These are phyloP conservation scores for Castanopsis chinensis DNA, from an alignment of 306 rosid genomes.

Conservation along the genomic window DNA sequence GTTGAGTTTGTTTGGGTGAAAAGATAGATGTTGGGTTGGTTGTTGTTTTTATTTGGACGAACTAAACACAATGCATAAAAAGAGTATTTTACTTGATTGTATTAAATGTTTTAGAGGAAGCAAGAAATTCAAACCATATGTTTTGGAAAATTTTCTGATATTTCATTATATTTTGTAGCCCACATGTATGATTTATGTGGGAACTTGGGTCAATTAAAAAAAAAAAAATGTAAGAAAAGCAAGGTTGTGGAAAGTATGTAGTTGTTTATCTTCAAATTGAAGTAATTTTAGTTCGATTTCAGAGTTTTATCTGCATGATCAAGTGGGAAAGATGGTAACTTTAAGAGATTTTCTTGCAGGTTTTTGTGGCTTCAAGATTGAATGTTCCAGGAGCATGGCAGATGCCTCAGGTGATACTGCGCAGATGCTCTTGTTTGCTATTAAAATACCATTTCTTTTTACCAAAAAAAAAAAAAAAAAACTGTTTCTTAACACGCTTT, in stretches of 20 bases:
- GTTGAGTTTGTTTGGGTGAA: background rate
- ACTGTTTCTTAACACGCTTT: background rate
- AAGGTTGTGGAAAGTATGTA: background rate
- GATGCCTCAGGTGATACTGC: constrained; percentile 92
- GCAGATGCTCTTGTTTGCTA: constrained; percentile 7
- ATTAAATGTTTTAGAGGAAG: background rate
- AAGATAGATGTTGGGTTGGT: background rate
- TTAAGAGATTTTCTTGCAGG: constrained; percentile 38
- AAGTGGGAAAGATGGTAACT: constrained; percentile 2
- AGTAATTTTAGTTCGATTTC: background rate
- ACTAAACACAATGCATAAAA: background rate
- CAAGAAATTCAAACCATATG: background rate
- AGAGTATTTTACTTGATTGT: background rate
- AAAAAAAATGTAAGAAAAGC: background rate
- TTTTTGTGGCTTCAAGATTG: constrained; percentile 90
- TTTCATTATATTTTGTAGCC: background rate
- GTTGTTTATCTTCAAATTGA: background rate
- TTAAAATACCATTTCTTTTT: background rate
- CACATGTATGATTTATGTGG: background rate
- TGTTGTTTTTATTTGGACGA: background rate
- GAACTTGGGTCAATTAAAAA: background rate
- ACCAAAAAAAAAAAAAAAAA: background rate
- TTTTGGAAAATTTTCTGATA: background rate
- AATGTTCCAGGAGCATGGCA: constrained; percentile 99
- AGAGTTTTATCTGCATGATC: background rate